Base-by-base conservation (phyloP, 164 flowering plant species). In the Dillenia suffruticosa region DNA sequence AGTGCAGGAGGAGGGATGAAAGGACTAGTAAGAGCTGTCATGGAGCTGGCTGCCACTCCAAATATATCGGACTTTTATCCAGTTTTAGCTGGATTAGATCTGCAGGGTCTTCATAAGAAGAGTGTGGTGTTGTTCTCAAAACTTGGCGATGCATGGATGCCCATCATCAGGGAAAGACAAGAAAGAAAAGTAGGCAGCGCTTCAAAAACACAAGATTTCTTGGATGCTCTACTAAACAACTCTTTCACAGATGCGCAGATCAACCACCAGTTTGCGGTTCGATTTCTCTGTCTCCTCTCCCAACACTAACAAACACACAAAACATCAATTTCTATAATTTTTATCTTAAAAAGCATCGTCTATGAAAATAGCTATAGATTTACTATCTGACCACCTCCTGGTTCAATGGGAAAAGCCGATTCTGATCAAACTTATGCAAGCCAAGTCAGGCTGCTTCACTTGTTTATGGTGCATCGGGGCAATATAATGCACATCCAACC, bases 61-160 rank as follows among this genome's bases (percentile, higher is more conserved):
- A 68, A 72, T 12, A 65, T 64, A 3, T 72, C 69, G 1, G 76
- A 72, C 51, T 68, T 61, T 15, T 72, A 51, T 40, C 76, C 76
- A 0, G 24, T 72, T 8, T 15, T 68, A 1, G 54, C 12, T 9
- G 11, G n/a, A 12, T n/a, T 68, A 12, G 66, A 68, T 56, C 17
- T 68, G 44, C 71, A 68, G 49, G 61, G 71, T 9, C 26, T 68
- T 10, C 43, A 44, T 7, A 11, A 17, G 46, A 51, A 56, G 46
- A 8, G 12, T 1, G 26, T 11, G 0, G 55, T 6, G 4, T 4
- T n/a, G 17, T 7, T 19, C 2, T 10, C 17, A 9, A 44, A 51
- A 51, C 46, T 73, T 11, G 54, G 45, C 32, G 46, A 26, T 13
- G 46, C 61, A 1, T 73, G 73, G 77, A 65, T 68, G 0, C 59